Evolutionary conservation across 169 alveolate species (phyloP).

Genomic region (Cryptosporidium meleagridis): DNA sequence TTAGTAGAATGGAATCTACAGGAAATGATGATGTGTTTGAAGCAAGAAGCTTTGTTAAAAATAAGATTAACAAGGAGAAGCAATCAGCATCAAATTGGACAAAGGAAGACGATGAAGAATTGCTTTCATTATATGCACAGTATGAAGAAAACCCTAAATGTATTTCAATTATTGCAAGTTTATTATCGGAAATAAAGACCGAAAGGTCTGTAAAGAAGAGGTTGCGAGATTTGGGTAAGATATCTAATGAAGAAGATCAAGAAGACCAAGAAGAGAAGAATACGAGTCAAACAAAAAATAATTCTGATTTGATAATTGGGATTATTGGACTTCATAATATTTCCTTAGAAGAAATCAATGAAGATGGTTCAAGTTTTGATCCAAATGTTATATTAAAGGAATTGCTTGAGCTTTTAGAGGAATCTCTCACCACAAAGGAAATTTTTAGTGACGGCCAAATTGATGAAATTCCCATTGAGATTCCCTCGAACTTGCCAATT

Average conservation of each 20-base stretch:
- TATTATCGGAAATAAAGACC: constrained; percentile 28
- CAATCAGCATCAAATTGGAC: constrained; percentile 17
- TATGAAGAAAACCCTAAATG: constrained; percentile 38
- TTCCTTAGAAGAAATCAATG: not conserved
- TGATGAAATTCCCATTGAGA: constrained; percentile 65
- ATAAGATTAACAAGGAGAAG: constrained; percentile 42
- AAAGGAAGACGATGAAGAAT: constrained; percentile 61
- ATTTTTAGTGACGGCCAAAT: constrained; percentile 1
- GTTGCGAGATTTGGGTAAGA: constrained; percentile 19
- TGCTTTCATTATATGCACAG: constrained; percentile 15
- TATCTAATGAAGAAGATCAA: not conserved
- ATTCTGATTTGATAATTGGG: constrained; percentile 21
- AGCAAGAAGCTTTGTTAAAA: constrained; percentile 39
- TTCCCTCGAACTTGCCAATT: constrained; percentile 31
- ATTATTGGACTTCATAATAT: constrained; percentile 8
- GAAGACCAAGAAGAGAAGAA: not conserved
- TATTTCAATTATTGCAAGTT: constrained; percentile 45
- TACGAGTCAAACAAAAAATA: not conserved
- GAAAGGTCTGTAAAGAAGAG: constrained; percentile 57
- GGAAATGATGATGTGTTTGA: constrained; percentile 46
- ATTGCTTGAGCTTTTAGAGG: constrained; percentile 17
- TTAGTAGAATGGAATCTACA: constrained; percentile 26
- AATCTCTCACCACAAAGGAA: constrained; percentile 37
- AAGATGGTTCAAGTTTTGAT: not conserved
- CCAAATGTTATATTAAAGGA: constrained; percentile 19